phyloP scores from a whole-genome alignment of 106 monocot species.

The Posidonia australis region DNA sequence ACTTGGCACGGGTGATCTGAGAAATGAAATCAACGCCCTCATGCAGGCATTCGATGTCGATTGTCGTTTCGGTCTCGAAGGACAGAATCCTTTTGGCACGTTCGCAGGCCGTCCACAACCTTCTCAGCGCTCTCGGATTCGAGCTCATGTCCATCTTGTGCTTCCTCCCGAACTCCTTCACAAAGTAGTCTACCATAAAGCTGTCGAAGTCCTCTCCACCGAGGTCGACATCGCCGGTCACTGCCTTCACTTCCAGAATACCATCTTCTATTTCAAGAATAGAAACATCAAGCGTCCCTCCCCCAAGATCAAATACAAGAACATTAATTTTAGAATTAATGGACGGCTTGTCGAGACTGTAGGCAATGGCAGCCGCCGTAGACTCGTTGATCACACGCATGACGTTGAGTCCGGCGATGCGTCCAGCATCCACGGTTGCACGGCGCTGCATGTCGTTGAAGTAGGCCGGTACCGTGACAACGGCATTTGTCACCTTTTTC shows the following conservation, averaged over 20 bases:
- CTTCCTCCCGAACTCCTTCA: conserved; percentile 1
- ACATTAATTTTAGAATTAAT: conserved; percentile 1
- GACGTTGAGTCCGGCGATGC: conserved; percentile 14
- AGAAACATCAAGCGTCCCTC: conserved; percentile 8
- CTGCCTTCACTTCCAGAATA: conserved; percentile 7
- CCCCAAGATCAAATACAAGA: conserved; percentile 11
- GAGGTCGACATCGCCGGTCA: conserved; percentile 11
- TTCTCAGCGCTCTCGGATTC: neutral
- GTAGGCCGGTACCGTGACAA: conserved; percentile 21
- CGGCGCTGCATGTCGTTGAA: conserved; percentile 18
- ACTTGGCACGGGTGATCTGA: neutral
- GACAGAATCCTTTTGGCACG: neutral
- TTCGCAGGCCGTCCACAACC: neutral
- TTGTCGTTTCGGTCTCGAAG: neutral
- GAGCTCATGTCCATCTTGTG: conserved; percentile 7
- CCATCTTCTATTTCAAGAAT: neutral
- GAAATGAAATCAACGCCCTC: neutral
- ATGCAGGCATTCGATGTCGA: neutral
- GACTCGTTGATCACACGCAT: conserved; percentile 7
- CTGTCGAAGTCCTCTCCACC: conserved; percentile 20
- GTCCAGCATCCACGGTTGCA: conserved; percentile 12
- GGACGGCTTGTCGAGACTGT: conserved; percentile 11
- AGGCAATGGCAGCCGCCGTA: conserved; percentile 19
- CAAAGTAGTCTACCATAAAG: conserved; percentile 5
- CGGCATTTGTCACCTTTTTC: conserved; percentile 1